Evolutionary conservation across 345 rosid species (phyloP).

Genomic region (Hevea brasiliensis): DNA sequence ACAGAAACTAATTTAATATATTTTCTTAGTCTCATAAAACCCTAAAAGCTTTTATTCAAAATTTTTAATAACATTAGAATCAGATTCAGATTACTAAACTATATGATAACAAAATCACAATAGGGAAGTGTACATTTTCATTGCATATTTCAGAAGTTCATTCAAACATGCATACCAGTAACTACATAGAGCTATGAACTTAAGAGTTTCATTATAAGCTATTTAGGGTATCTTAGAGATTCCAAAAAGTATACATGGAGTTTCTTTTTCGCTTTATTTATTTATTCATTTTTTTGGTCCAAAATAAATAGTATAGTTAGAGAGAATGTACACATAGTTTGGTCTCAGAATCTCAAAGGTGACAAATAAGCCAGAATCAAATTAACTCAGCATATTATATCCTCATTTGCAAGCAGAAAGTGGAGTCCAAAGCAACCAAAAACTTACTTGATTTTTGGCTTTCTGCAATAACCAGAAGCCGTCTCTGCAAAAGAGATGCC

Average conservation of each 20-base stretch:
- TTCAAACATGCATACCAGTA: too few species aligned
- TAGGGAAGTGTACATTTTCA: too few species aligned
- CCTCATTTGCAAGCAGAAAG: background rate
- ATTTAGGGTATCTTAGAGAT: background rate
- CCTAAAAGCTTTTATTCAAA: too few species aligned
- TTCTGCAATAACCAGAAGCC: conserved; percentile 72
- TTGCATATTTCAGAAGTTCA: too few species aligned
- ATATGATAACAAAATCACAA: too few species aligned
- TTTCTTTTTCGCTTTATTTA: background rate
- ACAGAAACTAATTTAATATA: too few species aligned
- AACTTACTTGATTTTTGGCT: conserved; percentile 62
- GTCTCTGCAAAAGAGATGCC: conserved; percentile 80
- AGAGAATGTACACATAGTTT: background rate
- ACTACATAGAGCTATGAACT: background rate
- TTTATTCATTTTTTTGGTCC: background rate
- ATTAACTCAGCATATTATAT: background rate
- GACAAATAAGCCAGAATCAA: background rate
- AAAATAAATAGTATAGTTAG: too few species aligned
- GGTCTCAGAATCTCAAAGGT: background rate
- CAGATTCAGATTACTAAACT: too few species aligned
- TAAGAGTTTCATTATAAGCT: background rate
- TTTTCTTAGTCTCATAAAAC: too few species aligned
- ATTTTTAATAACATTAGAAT: too few species aligned
- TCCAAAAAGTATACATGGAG: background rate
- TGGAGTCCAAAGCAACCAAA: too few species aligned